Evolutionary conservation across 345 rosid species (phyloP).

Genomic region (Ailanthus altissimus): DNA sequence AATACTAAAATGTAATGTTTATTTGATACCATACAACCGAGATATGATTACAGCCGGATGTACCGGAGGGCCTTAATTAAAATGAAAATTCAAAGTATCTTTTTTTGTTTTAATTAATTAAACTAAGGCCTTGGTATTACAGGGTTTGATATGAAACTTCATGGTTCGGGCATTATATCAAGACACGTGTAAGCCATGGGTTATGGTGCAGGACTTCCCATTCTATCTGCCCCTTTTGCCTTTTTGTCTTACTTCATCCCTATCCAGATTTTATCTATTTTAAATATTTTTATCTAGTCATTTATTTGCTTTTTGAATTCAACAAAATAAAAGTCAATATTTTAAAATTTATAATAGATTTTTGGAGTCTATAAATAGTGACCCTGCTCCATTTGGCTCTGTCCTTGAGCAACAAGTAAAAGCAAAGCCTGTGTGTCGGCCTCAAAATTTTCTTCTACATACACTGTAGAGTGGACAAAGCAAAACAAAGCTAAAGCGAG

Average conservation of each 20-base stretch:
- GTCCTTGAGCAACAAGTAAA: conserved; percentile 21
- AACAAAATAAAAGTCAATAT: conserved; percentile 1
- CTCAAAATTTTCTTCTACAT: background rate
- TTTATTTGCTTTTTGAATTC: background rate
- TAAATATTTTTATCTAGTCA: background rate
- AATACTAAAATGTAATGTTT: conserved; percentile 8
- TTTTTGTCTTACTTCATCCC: conserved; percentile 22
- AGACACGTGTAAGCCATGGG: conserved; percentile 19
- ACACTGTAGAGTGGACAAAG: background rate
- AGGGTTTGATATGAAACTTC: background rate
- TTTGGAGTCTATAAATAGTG: conserved; percentile 20
- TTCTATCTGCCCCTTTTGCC: background rate
- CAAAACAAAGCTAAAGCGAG: background rate
- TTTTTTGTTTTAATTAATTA: background rate
- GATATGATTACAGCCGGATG: conserved; percentile 13
- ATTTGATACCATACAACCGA: background rate
- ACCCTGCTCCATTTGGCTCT: background rate
- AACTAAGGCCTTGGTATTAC: background rate
- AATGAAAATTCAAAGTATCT: background rate
- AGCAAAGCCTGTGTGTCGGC: conserved; percentile 23
- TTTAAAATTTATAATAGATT: background rate
- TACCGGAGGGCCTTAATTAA: background rate
- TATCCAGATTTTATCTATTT: background rate
- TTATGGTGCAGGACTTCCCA: conserved; percentile 4
- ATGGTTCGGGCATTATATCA: conserved; percentile 9